Evolutionary conservation across 2,329 filamentous ascomycete genomes (phyloP).

Genomic region (Berkeleyomyces basicola): DNA sequence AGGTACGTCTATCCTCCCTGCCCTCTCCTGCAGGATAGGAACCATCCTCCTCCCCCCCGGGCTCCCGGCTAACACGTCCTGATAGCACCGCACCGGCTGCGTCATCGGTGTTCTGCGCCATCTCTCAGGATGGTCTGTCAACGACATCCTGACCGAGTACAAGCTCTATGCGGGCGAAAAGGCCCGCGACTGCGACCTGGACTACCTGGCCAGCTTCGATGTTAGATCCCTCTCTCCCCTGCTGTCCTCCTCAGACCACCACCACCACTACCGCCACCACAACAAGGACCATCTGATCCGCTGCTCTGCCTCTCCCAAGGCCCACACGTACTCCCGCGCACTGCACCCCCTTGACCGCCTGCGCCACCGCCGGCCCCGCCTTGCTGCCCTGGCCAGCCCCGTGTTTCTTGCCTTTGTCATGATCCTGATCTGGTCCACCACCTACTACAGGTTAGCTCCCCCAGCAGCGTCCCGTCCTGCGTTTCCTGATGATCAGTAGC

Average conservation of each 20-base stretch:
- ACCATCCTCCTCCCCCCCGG: background rate
- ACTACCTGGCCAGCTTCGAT: conserved; percentile 38
- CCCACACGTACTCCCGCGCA: background rate
- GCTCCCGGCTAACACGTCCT: background rate
- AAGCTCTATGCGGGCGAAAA: conserved; percentile 45
- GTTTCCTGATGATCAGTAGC: background rate
- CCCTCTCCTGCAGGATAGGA: too few relatives aligned
- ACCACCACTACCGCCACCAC: background rate
- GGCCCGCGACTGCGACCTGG: conserved; percentile 40
- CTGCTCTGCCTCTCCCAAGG: background rate
- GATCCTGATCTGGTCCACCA: conserved; percentile 11
- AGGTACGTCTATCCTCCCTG: conserved; percentile 27
- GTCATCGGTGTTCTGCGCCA: conserved; percentile 69
- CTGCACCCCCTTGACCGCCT: background rate
- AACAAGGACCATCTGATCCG: background rate
- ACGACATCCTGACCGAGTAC: conserved; percentile 57
- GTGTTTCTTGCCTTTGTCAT: conserved; percentile 4
- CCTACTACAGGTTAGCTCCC: conserved; percentile 5
- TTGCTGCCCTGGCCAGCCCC: background rate
- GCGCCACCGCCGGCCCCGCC: conserved; percentile 14
- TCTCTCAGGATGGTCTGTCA: conserved; percentile 48
- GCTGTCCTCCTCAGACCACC: background rate
- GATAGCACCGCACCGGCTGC: conserved; percentile 71
- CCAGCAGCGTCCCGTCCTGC: background rate
- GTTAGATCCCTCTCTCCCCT: conserved; percentile 15